Percentiles rank a stretch among this genome's conserved stretches.
Evolutionary conservation across 306 rosid species (phyloP).

Genomic region (Amphicarpaea edgeworthii): DNA sequence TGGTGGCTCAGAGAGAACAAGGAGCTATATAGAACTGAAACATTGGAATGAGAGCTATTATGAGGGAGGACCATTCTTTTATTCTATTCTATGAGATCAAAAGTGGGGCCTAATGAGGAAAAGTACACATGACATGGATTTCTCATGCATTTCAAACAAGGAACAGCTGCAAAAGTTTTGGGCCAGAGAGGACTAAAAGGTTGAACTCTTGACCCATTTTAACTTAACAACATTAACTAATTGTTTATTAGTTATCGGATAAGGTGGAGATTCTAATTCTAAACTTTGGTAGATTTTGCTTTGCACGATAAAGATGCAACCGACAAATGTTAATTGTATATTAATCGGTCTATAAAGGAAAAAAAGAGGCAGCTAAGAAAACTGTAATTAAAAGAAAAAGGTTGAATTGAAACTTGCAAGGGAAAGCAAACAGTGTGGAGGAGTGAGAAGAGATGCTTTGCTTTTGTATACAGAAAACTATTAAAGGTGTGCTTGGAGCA

Average conservation of each 20-base stretch:
- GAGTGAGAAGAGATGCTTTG: constrained; percentile 66
- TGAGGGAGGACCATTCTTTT: neutral
- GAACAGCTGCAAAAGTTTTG: constrained; percentile 42
- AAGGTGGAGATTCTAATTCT: constrained; percentile 68
- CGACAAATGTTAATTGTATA: constrained; percentile 52
- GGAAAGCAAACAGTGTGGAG: constrained; percentile 66
- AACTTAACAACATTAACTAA: constrained; percentile 61
- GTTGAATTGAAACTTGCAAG: constrained; percentile 76
- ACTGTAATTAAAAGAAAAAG: constrained; percentile 71
- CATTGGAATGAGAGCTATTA: neutral
- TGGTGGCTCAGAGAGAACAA: neutral
- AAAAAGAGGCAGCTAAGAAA: constrained; percentile 56
- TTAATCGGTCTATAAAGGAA: constrained; percentile 44
- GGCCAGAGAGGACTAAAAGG: constrained; percentile 53
- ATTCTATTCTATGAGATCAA: constrained; percentile 18
- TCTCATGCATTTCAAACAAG: constrained; percentile 50
- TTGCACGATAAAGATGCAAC: constrained; percentile 65
- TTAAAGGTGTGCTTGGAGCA: constrained; percentile 61
- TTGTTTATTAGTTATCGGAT: constrained; percentile 34
- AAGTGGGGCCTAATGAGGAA: constrained; percentile 44
- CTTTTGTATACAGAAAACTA: constrained; percentile 55
- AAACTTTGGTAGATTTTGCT: constrained; percentile 63
- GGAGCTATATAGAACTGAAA: constrained; percentile 6
- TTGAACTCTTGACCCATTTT: constrained; percentile 50
- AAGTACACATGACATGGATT: constrained; percentile 39